Conservation (phyloP, 1,284 basidiomycete genomes). For the Exsudoporus floridanus region DNA sequence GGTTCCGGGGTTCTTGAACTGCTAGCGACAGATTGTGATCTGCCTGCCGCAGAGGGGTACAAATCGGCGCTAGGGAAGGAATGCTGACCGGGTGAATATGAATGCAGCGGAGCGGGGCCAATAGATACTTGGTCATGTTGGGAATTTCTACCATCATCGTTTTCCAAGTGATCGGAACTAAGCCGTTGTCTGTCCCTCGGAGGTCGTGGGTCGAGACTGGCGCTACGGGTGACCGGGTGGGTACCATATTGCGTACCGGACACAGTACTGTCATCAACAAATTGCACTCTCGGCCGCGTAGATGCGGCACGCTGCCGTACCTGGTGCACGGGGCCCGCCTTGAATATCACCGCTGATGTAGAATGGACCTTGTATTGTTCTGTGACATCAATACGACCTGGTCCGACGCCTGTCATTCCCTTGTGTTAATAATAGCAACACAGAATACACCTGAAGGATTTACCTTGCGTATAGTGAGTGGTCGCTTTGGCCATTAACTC, state of each 20-base stretch:
- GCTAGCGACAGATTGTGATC: conserved; percentile 15
- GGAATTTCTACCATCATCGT: background rate
- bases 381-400: conserved; percentile 73
- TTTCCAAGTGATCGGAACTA: conserved; percentile 4
- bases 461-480: conserved; percentile 85
- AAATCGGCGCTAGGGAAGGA: background rate
- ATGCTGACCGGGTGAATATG: background rate
- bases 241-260: background rate
- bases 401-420: conserved; percentile 63
- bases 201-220: conserved; percentile 16
- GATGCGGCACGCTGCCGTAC: conserved; percentile 7
- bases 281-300: conserved; percentile 13
- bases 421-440: conserved; percentile 16
- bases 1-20: conserved; percentile 11
- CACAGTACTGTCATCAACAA: conserved; percentile 1
- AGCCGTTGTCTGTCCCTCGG: conserved; percentile 1
- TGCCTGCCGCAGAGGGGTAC: background rate
- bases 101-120: conserved; percentile 23
- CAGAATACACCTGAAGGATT: background rate
- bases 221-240: conserved; percentile 5
- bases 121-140: background rate
- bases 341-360: conserved; percentile 74
- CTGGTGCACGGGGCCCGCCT: conserved; percentile 40
- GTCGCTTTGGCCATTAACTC: conserved; percentile 70
- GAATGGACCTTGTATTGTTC: conserved; percentile 82